Base-by-base conservation (phyloP, 352 stramenopile genomes). In the Globisporangium iwayamae region DNA sequence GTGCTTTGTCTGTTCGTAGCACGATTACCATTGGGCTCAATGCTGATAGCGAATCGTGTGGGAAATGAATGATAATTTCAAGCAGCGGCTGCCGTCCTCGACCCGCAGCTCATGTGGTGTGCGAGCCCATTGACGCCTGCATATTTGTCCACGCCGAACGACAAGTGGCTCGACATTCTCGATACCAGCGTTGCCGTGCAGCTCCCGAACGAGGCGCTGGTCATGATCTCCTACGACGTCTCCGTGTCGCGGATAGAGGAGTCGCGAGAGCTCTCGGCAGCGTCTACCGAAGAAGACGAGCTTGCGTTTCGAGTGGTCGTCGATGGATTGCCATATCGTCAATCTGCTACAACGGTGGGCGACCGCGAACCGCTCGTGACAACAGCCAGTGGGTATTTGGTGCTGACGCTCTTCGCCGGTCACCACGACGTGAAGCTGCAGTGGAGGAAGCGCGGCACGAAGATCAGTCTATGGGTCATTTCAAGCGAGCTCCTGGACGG, bases 181-280 rank as follows among this genome's bases (percentile, higher is more conserved):
- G 73, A 88, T 45, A 90, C 83, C 0, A 58, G 55, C 34, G 81
- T 90, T 0, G 41, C 65, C 0, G 56, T 89, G 41, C 74, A 89
- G 51, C 73, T 92, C 16, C 65, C 63, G 18, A 90, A 89, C 53
- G 69, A 85, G 51, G 81, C 78, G 2, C 64, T 87, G 5, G 71
- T 90, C 43, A 58, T 89, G 36, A 76, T 92, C 28, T 87, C 81
- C 22, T 90, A 90, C 67, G 83, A 92, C 57, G 78, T 87, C 4
- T 75, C 79, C 0, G 81, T 90, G 14, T 80, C 79, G 13, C 81
- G 79, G 50, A 47, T 87, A 55, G 51, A 71, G 18, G 62, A 61
- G 8, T 9, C 41, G 10, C 53, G 76, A 3, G 68, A 57, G 4
- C 56, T 38, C 32, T 28, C 53, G 0, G 20, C 54, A 0, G 20